Conservation (phyloP, 129 eudicot species). For the Tagetes erecta region DNA sequence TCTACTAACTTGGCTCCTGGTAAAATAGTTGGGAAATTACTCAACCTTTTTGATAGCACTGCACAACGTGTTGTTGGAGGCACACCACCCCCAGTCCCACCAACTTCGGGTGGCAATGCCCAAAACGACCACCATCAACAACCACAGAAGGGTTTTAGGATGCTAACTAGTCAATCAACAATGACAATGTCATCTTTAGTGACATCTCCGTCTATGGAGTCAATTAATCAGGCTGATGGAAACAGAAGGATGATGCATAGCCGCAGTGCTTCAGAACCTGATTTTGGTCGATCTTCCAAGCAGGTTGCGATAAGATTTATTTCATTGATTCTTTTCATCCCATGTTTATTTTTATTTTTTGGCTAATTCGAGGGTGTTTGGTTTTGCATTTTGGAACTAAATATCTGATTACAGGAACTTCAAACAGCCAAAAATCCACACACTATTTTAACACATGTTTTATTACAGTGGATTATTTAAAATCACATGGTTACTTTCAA, state of each 20-base stretch:
- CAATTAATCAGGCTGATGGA: constrained; percentile 54
- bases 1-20: constrained; percentile 81
- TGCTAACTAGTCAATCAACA: constrained; percentile 77
- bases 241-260: constrained; percentile 59
- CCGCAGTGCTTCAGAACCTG: constrained; percentile 92
- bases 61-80: constrained; percentile 94
- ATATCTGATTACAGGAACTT: neutral
- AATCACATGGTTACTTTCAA: neutral
- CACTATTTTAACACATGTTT: neutral
- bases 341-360: neutral
- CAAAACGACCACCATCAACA: constrained; percentile 44
- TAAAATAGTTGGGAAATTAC: constrained; percentile 76
- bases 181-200: constrained; percentile 80
- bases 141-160: constrained; percentile 56
- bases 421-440: neutral
- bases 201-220: constrained; percentile 88
- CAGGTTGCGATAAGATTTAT: constrained; percentile 50
- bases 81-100: constrained; percentile 72
- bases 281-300: constrained; percentile 77
- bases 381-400: constrained; percentile 8
- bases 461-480: neutral
- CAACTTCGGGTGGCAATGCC: constrained; percentile 38
- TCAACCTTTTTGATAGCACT: constrained; percentile 87
- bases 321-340: neutral
- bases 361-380: neutral